A percentile compares a stretch with the other conserved stretches of the same genome.
Evolutionary conservation across 2,329 filamentous ascomycete species (phyloP).

Genomic region (Fusarium longipes): DNA sequence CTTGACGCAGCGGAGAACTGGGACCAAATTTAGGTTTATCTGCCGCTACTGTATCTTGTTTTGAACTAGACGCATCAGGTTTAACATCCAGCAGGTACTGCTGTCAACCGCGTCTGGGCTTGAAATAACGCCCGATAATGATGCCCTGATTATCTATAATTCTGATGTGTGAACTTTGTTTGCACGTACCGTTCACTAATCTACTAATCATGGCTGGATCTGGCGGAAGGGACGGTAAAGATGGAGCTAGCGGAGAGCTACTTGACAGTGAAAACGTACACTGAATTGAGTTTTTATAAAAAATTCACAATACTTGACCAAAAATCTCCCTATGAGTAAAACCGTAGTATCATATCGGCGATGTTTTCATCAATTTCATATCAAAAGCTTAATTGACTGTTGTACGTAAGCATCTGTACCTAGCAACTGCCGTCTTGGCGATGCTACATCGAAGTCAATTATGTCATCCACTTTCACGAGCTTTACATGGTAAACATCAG

Average conservation of each 20-base stretch:
- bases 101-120: conserved; percentile 12
- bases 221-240: neutral
- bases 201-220: neutral
- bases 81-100: neutral
- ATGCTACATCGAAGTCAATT: conserved; percentile 14
- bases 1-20: neutral
- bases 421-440: conserved; percentile 24
- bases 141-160: conserved; percentile 17
- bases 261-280: neutral
- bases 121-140: neutral
- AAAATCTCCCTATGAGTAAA: too few relatives aligned
- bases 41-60: conserved; percentile 4
- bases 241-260: neutral
- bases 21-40: neutral
- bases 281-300: neutral
- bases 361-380: neutral
- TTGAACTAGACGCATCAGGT: neutral
- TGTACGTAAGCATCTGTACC: conserved; percentile 23
- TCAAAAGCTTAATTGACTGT: conserved; percentile 5
- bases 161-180: conserved; percentile 41
- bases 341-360: neutral
- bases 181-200: neutral
- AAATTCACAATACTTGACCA: neutral
- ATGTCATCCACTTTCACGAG: conserved; percentile 23
- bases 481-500: neutral